Evolutionary conservation across 192 early-diverging fungal genomes (phyloP), one percentile per base, ranked within the genome.

Genomic region (Coemansia sp.): DNA sequence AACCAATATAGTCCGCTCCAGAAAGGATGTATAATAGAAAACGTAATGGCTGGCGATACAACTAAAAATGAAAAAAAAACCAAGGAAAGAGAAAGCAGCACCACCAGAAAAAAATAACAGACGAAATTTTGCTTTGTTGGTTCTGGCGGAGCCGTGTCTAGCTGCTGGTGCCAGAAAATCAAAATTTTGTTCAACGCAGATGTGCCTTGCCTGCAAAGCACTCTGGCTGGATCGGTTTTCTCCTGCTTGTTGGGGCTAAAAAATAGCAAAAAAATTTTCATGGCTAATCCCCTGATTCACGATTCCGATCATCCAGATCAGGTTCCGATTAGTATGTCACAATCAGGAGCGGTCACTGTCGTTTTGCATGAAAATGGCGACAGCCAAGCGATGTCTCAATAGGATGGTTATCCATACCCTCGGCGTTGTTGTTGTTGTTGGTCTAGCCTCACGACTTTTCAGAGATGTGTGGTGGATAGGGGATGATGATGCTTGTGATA

Each of bases 181-280:
- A 54, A 59, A 41, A 40, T 59, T 59, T 59, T 59, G 18, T 11
- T 26, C 26, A 26, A 26, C 26, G 26, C 26, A 26, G 26, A 26
- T 13, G 32, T 40, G 56, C 11, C 11, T 47, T 47, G 12, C 10
- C 12, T n/a, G 3, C 46, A 47, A 47, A 47, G 3, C 12, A n/a
- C 46, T 58, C 4, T 58, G 56, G 56, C 32, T 40, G 32, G 56
- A 58, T 60, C 41, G 22, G 21, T 0, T 41, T 54, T 49, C 12
- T 54, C 51, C 15, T 22, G 18, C 39, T 41, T 40, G 15, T n/a
- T n/a, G 51, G 10, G 51, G 51, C n/a, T 18, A 21, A 52, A 59
- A n/a, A n/a, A 8, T 39, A 40, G 46, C 45, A 63, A 71, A 71
- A 71, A 46, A 61, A 4, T 22, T 60, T 64, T 74, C 46, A 47